phyloP scores from a whole-genome alignment of 2,329 filamentous ascomycete species.

The Phyllosticta citriasiana region DNA sequence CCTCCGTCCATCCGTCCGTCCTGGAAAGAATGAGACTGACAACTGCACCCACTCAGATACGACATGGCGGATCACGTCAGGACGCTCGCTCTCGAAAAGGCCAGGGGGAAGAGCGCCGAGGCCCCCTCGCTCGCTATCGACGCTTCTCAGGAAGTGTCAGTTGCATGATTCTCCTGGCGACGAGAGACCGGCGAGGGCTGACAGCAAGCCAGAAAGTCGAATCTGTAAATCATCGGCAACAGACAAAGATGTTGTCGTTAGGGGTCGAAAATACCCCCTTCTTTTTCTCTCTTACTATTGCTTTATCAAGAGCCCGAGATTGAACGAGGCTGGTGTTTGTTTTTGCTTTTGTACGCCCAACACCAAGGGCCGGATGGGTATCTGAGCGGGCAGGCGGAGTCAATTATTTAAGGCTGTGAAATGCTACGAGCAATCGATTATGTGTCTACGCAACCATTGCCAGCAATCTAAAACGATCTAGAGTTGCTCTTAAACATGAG shows the following conservation, averaged over 20 bases:
- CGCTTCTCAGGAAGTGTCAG: not conserved
- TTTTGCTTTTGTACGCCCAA: not conserved
- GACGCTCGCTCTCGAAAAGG: not conserved
- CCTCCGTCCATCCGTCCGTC: no score
- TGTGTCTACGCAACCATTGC: not conserved
- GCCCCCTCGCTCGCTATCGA: not conserved
- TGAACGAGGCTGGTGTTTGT: not conserved
- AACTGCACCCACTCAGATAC: not conserved
- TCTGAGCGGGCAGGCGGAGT: not conserved
- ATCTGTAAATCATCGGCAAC: not conserved
- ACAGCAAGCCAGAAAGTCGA: not conserved
- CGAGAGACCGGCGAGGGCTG: not conserved
- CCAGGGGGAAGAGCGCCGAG: not conserved
- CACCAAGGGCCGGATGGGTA: not conserved
- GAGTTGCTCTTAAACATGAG: slow-evolving; percentile 19
- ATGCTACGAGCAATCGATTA: not conserved
- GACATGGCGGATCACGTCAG: not conserved
- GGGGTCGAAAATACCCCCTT: not conserved
- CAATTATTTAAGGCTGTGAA: not conserved
- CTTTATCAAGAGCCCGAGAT: not conserved
- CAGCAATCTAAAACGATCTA: not conserved
- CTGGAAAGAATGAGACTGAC: not conserved
- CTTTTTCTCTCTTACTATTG: not conserved
- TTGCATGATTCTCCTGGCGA: not conserved
- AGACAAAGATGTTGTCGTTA: no score